Conservation (phyloP, 2,329 filamentous ascomycete species). For the Curvularia verruculosa region DNA sequence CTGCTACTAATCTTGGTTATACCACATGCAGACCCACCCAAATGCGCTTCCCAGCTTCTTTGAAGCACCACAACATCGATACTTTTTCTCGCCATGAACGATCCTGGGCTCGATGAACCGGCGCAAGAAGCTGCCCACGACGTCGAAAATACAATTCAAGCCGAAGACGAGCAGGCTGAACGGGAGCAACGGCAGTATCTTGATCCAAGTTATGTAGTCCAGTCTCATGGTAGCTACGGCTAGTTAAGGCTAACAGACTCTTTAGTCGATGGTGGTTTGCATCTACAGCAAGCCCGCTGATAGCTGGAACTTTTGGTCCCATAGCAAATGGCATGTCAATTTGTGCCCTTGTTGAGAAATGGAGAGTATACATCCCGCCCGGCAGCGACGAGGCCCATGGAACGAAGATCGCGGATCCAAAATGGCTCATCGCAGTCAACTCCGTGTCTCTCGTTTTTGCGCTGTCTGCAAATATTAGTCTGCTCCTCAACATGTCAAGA, state of each 20-base stretch:
- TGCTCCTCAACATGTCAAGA: slow-evolving; percentile 66
- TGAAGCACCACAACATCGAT: background rate
- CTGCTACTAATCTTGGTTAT: slow-evolving; percentile 9
- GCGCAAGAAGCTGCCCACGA: slow-evolving; percentile 56
- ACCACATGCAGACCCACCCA: slow-evolving; percentile 5
- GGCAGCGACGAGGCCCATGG: slow-evolving; percentile 54
- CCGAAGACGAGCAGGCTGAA: slow-evolving; percentile 43
- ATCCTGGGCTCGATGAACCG: slow-evolving; percentile 60
- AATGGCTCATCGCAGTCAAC: slow-evolving; percentile 63
- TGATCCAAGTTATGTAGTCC: slow-evolving; percentile 49
- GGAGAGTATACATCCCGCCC: slow-evolving; percentile 60
- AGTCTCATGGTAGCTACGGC: background rate
- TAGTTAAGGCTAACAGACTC: slow-evolving; percentile 12
- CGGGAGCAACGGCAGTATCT: slow-evolving; percentile 52
- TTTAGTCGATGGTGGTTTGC: slow-evolving; percentile 65
- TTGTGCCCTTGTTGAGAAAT: slow-evolving; percentile 62
- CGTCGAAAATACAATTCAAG: slow-evolving; percentile 48
- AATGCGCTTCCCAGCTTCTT: background rate
- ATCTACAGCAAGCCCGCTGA: slow-evolving; percentile 63
- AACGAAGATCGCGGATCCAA: slow-evolving; percentile 58
- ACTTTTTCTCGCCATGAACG: slow-evolving; percentile 41
- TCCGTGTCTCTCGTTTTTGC: slow-evolving; percentile 62
- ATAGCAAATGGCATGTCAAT: slow-evolving; percentile 62
- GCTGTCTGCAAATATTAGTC: slow-evolving; percentile 59
- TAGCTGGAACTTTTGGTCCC: slow-evolving; percentile 61